A percentile compares a stretch with the other conserved stretches of the same genome.
These are phyloP conservation scores for Gossypium gossypioides DNA, from an alignment of 441 rosid species.

Conservation along the genomic window DNA sequence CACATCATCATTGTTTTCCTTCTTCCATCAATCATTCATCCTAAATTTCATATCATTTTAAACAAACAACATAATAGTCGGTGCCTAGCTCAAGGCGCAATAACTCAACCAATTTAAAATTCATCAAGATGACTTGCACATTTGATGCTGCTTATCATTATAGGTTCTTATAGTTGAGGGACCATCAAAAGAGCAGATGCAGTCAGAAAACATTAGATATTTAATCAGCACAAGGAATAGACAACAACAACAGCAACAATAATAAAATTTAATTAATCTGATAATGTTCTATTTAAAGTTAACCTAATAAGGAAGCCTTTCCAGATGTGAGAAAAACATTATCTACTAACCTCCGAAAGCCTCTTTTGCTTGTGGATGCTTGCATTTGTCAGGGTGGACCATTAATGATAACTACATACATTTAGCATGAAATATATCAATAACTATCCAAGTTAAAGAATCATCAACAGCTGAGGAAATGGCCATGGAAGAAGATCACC, in stretches of 20 bases:
- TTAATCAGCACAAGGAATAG: background rate
- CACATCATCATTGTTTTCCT: background rate
- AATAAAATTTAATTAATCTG: background rate
- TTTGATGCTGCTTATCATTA: background rate
- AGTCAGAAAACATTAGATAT: background rate
- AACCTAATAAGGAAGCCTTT: background rate
- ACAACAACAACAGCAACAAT: background rate
- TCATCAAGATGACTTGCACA: background rate
- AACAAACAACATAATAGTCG: background rate
- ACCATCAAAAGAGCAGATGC: background rate
- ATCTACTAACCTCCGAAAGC: slow-evolving; percentile 58
- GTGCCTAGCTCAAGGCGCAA: background rate
- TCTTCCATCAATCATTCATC: background rate
- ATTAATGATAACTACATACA: slow-evolving; percentile 59
- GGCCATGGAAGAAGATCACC: slow-evolving; percentile 29
- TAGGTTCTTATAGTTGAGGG: background rate
- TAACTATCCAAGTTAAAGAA: slow-evolving; percentile 1
- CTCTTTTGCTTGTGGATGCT: slow-evolving; percentile 93
- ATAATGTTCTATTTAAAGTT: background rate
- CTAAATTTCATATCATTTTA: background rate
- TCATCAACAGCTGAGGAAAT: background rate
- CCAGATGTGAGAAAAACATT: background rate
- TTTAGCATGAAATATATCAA: slow-evolving; percentile 14
- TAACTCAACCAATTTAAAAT: background rate
- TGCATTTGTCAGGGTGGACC: slow-evolving; percentile 98